Base-by-base conservation (phyloP, 1,284 basidiomycete species). In the Cryptococcus jaspeensis region DNA sequence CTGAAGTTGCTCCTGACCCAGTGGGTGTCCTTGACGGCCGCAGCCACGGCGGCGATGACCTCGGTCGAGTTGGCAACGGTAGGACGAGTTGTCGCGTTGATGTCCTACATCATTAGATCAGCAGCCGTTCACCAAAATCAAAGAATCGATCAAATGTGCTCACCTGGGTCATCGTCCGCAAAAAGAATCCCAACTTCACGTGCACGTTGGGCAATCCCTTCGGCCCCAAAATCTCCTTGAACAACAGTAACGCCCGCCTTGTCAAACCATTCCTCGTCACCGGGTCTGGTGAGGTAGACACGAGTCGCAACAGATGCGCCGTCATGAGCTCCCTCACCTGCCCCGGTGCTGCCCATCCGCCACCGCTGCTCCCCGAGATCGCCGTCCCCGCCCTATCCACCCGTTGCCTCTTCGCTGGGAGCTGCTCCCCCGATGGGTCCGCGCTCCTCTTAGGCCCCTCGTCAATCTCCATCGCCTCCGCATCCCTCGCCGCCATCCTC, bases 151-250 rank as follows among this genome's bases (percentile, higher is more conserved):
- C 15, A 39, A 6, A 35, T 16, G 44, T 11, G 76, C 83, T 63
- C 67, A 90, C 92, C 81, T 87, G 85, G 64, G 89, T 87, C 49
- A 97, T 82, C 1, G 88, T 83, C 45, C 90, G 83, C 55, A 87
- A 84, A 78, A 97, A 96, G 77, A 88, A 96, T 52, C 87, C 85
- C 44, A 98, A 80, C 65, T 97, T 96, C 61, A 98, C 87, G 11
- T 89, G 89, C 15, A 98, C 92, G 69, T 95, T 92, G n/a, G 84
- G 86, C 89, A 96, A 92, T 16, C 92, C 92, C 50, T 84, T 85
- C 0, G 88, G 85, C 1, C 87, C 85, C 25, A 94, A 83, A 65
- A 97, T 86, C 64, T 85, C 82, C 69, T 89, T 87, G 58, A 99
- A 82, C n/a, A 96, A 80, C 5, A 83, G 79, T 50, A 97, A 81